Evolutionary conservation across 768 basidiomycete species (phyloP).

Genomic region (Psilocybe subaeruginosa): DNA sequence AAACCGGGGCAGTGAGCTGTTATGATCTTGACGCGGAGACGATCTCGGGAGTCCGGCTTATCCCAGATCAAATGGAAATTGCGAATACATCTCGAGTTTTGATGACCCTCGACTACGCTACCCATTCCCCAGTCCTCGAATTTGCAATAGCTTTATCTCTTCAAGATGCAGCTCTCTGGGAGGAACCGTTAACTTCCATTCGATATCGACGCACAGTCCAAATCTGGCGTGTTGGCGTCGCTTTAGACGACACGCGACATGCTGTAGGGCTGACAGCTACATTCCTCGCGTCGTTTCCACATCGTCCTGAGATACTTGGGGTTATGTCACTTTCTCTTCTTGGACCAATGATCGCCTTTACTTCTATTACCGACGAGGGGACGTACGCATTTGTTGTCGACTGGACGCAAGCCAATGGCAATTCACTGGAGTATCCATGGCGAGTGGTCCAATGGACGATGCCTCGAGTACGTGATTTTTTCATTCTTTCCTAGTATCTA

Average conservation of each 20-base stretch:
- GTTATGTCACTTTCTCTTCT: not conserved
- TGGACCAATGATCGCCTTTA: not conserved
- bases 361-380: not conserved
- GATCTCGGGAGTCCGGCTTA: not conserved
- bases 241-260: not conserved
- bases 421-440: not conserved
- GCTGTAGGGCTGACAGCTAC: not conserved
- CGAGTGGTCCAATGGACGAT: too few species aligned
- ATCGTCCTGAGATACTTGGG: not conserved
- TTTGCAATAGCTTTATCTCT: not conserved
- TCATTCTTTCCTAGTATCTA: too few species aligned
- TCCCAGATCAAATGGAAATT: not conserved
- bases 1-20: not conserved
- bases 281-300: not conserved
- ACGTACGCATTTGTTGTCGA: not conserved
- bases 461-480: too few species aligned
- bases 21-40: not conserved
- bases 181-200: too few species aligned
- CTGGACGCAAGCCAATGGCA: not conserved
- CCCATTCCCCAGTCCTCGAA: not conserved
- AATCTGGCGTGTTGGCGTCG: not conserved
- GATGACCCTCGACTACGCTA: not conserved
- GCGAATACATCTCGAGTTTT: not conserved
- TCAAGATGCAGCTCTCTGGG: too few species aligned
- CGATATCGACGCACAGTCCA: not conserved